These are phyloP conservation scores for Lathyrus sativus DNA, from an alignment of 306 rosid species.

Conservation along the genomic window DNA sequence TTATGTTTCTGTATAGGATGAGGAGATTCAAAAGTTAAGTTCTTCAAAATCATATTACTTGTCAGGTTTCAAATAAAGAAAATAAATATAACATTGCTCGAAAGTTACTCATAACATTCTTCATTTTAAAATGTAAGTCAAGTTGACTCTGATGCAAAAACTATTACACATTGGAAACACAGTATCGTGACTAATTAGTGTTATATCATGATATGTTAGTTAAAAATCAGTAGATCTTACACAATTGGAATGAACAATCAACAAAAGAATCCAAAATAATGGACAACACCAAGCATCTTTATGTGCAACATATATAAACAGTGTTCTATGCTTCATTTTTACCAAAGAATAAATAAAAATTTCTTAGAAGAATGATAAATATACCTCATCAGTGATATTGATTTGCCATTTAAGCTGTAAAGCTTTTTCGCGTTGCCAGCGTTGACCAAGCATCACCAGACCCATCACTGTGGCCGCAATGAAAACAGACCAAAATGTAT, in stretches of 20 bases:
- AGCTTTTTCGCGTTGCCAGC: constrained; percentile 86
- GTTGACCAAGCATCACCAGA: constrained; percentile 77
- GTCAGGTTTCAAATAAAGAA: constrained; percentile 9
- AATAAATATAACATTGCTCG: background rate
- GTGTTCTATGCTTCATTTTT: constrained; percentile 1
- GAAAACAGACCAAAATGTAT: constrained; percentile 84
- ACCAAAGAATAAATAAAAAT: constrained; percentile 11
- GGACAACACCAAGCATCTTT: constrained; percentile 4
- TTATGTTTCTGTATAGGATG: constrained; percentile 18
- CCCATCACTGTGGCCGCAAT: constrained; percentile 93
- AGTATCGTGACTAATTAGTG: background rate
- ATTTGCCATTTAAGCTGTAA: constrained; percentile 76
- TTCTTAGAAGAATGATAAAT: constrained; percentile 12
- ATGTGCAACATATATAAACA: background rate
- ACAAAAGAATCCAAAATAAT: constrained; percentile 1
- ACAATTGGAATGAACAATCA: background rate
- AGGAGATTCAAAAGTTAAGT: constrained; percentile 2
- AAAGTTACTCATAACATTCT: constrained; percentile 11
- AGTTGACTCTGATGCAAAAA: constrained; percentile 21
- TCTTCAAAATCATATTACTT: background rate
- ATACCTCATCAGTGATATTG: constrained; percentile 57
- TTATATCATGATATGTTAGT: background rate
- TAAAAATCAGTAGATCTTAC: background rate
- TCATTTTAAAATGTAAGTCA: background rate
- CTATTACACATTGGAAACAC: background rate